phyloP scores from a whole-genome alignment of 108 stramenopile species.

The Stephanodiscus minutulus region DNA sequence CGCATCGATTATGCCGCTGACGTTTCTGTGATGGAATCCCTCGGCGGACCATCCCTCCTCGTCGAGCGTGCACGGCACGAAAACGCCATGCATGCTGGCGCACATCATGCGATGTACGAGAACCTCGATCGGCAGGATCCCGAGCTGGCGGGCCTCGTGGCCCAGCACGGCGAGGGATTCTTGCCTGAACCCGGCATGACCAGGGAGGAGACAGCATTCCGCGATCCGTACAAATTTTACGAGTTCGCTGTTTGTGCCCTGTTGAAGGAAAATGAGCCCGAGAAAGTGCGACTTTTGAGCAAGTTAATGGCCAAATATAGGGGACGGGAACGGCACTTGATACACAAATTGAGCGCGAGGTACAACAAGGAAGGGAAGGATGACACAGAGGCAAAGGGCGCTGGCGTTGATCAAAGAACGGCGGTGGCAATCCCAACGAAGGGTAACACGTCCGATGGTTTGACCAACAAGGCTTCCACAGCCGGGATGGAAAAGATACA shows the following conservation, averaged over 20 bases:
- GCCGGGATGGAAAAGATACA: conserved; percentile 51
- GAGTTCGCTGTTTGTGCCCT: conserved; percentile 71
- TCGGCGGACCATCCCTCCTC: conserved; percentile 83
- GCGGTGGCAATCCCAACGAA: neutral
- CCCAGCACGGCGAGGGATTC: conserved; percentile 70
- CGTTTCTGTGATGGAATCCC: conserved; percentile 89
- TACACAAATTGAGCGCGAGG: conserved; percentile 78
- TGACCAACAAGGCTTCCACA: conserved; percentile 20
- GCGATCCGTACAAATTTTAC: conserved; percentile 78
- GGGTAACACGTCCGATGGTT: neutral
- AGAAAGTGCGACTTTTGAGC: conserved; percentile 82
- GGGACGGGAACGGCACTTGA: conserved; percentile 84
- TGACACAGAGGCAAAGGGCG: conserved; percentile 2
- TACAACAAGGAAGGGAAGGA: conserved; percentile 67
- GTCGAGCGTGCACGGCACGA: conserved; percentile 73
- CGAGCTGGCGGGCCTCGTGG: conserved; percentile 63
- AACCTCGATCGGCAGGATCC: conserved; percentile 31
- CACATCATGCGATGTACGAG: conserved; percentile 34
- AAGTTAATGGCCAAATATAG: conserved; percentile 87
- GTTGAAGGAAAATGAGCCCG: conserved; percentile 81
- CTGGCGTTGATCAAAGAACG: conserved; percentile 14
- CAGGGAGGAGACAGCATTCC: conserved; percentile 70
- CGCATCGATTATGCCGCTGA: conserved; percentile 75
- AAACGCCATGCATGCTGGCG: conserved; percentile 26
- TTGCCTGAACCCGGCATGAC: conserved; percentile 67